Base-by-base conservation (phyloP, 257 asterid genomes). In the Rauvolfia tetraphylla region DNA sequence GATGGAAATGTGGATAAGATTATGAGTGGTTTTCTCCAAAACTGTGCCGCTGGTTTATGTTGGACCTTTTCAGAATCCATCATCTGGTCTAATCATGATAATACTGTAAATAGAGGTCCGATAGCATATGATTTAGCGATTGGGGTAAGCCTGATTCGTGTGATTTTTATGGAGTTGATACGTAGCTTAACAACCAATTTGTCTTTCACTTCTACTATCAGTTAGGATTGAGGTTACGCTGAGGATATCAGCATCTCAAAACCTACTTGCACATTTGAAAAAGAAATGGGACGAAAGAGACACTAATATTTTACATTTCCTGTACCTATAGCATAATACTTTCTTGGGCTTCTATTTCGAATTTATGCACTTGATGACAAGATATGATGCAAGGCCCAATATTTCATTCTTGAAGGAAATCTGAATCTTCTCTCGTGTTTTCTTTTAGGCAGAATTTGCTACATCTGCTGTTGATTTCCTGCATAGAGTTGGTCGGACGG, bases 401-500 rank as follows among this genome's bases (percentile, higher is more conserved):
- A 33, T 12, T 31, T 46, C 27, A 44, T 33, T 3, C 56, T 63
- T 65, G 59, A 36, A 53, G 27, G 49, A 36, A 44, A 71, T 78
- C 25, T 72, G 44, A 48, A 9, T 71, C 48, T 56, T 44, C 57
- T n/a, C 11, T 31, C 48, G 1, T 48, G 54, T 23, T 56, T 72
- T 51, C 2, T 73, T 79, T 15, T 79, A 95, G 99, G 99, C 99
- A 36, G 99, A 95, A 79, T 95, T 95, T 79, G 98, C 98, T 31
- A 81, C 88, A 34, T 93, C 96, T 68, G 98, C 97, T 42, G 97
- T 95, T 74, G 98, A 93, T 83, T 93, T 95, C 82, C 83, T 95
- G 90, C 99, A 93, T 86, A 88, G 99, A 85, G 97, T 95, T 71
- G 99, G 98, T 27, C 88, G 98, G 48, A 95, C 98, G 73, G 99